Conservation (phyloP, 371 early-diverging fungal genomes). For the Dinochytrium kinnereticum region DNA sequence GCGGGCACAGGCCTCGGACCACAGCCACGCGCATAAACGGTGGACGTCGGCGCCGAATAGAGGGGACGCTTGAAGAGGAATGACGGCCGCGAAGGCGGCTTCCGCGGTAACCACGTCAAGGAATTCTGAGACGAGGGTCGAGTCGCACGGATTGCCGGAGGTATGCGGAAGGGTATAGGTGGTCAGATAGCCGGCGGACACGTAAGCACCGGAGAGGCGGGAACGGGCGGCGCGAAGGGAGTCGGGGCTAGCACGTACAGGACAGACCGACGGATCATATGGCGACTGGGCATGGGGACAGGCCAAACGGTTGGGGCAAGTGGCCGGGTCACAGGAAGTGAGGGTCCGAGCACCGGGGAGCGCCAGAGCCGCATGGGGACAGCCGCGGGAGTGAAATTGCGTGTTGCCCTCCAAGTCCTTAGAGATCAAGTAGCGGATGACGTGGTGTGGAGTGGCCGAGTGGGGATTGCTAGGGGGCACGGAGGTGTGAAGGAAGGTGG, state of each 20-base stretch:
- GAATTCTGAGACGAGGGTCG: background rate
- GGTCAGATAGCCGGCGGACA: background rate
- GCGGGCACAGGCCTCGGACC: background rate
- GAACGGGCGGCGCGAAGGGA: background rate
- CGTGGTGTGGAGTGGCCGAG: background rate
- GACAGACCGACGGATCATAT: conserved; percentile 5
- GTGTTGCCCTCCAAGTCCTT: background rate
- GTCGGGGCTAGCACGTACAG: conserved; percentile 1
- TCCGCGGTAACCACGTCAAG: background rate
- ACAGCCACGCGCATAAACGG: background rate
- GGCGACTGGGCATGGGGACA: background rate
- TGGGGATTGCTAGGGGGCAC: background rate
- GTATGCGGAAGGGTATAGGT: background rate
- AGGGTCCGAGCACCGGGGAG: background rate
- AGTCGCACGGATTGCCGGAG: conserved; percentile 6
- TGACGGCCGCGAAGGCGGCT: background rate
- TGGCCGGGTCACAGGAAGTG: background rate
- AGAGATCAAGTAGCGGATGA: background rate
- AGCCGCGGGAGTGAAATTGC: background rate
- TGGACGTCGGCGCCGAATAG: background rate
- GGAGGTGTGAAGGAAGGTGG: background rate
- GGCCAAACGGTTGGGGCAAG: background rate
- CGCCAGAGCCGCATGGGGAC: background rate
- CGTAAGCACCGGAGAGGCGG: background rate
- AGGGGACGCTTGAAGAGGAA: conserved; percentile 16